A percentile compares a stretch with the other conserved stretches of the same genome.
Evolutionary conservation across 371 early-diverging fungal genomes (phyloP).

Genomic region (Lichtheimia corymbifera): DNA sequence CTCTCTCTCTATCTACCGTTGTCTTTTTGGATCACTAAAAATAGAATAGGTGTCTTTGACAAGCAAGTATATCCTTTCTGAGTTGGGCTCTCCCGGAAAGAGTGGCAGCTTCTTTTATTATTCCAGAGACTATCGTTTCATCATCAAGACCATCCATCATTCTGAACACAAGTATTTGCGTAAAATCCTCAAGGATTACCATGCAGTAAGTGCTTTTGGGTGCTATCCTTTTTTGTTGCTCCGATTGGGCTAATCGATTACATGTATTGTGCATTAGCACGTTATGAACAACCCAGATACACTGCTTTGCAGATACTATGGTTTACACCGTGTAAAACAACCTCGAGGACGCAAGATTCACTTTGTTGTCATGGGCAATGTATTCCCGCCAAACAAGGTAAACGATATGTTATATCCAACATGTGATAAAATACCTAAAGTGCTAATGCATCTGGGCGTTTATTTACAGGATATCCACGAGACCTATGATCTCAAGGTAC

Average conservation of each 20-base stretch:
- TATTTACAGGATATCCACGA: constrained; percentile 86
- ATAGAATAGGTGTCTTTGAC: constrained; percentile 80
- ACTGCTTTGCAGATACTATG: constrained; percentile 91
- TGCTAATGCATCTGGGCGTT: constrained; percentile 1
- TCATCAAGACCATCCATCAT: constrained; percentile 97
- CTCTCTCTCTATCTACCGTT: not conserved
- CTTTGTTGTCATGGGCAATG: constrained; percentile 98
- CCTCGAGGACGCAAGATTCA: constrained; percentile 93
- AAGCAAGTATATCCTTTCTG: constrained; percentile 95
- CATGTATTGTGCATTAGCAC: constrained; percentile 58
- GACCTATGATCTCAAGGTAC: constrained; percentile 91
- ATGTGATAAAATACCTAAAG: not conserved
- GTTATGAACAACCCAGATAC: constrained; percentile 89
- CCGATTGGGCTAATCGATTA: not conserved
- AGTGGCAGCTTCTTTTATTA: constrained; percentile 97
- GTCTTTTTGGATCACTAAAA: not conserved
- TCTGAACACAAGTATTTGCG: constrained; percentile 94
- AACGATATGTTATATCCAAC: not conserved
- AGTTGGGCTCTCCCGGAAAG: constrained; percentile 96
- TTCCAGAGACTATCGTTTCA: constrained; percentile 96
- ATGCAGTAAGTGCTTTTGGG: constrained; percentile 50
- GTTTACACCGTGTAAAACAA: constrained; percentile 93
- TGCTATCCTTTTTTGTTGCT: not conserved
- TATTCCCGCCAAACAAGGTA: constrained; percentile 89
- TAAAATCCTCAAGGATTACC: constrained; percentile 85